phyloP scores from a whole-genome alignment of 1,284 basidiomycete species.

The Malassezia caprae region DNA sequence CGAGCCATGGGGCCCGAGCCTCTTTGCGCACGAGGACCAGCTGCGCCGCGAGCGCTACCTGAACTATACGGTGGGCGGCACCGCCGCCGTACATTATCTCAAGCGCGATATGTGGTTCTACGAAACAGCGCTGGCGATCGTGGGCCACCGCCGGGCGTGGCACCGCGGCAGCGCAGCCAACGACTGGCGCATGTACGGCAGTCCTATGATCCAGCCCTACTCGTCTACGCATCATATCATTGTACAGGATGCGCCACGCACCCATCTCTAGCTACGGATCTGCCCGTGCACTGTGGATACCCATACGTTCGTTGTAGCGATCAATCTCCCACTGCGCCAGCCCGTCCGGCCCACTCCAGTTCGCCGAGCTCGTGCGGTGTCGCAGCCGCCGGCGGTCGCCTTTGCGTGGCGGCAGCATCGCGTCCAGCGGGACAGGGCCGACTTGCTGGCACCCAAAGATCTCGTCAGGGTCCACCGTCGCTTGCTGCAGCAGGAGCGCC shows the following conservation, averaged over 20 bases:
- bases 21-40: conserved; percentile 47
- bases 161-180: conserved; percentile 28
- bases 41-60: conserved; percentile 53
- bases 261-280: neutral
- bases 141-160: conserved; percentile 62
- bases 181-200: conserved; percentile 38
- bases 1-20: conserved; percentile 10
- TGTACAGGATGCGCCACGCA: neutral
- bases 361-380: conserved; percentile 34
- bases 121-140: conserved; percentile 76
- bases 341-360: conserved; percentile 38
- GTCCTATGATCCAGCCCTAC: conserved; percentile 24
- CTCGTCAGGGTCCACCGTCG: conserved; percentile 35
- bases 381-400: conserved; percentile 20
- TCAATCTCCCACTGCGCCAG: conserved; percentile 45
- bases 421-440: conserved; percentile 35
- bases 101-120: conserved; percentile 94
- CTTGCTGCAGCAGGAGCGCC: conserved; percentile 30
- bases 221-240: neutral
- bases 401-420: conserved; percentile 29
- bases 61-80: conserved; percentile 59
- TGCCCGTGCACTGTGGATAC: conserved; percentile 18
- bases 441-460: conserved; percentile 44
- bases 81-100: conserved; percentile 88
- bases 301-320: conserved; percentile 42